Percentiles rank a stretch among this genome's conserved stretches.
Conservation (phyloP, 805 yeast species). For the Yamadazyma phyllophila region DNA sequence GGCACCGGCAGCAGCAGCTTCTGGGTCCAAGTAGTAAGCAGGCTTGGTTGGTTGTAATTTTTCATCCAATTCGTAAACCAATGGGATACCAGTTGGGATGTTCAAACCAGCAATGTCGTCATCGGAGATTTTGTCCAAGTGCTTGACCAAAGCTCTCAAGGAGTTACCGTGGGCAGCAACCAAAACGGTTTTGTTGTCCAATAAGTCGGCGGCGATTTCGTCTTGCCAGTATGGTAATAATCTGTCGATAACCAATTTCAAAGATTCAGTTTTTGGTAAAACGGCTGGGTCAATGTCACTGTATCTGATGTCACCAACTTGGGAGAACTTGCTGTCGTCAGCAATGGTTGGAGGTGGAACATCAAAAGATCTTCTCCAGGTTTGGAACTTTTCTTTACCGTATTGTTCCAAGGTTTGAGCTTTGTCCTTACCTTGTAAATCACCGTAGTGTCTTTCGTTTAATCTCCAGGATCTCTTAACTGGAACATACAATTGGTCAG, state of each 20-base stretch:
- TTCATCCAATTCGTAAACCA: slow-evolving; percentile 91
- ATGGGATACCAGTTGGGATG: slow-evolving; percentile 98
- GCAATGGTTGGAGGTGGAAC: slow-evolving; percentile 92
- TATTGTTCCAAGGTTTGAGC: slow-evolving; percentile 84
- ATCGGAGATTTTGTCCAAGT: slow-evolving; percentile 90
- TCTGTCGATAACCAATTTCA: slow-evolving; percentile 93
- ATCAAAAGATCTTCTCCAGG: slow-evolving; percentile 96
- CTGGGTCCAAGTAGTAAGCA: slow-evolving; percentile 96
- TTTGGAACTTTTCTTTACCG: slow-evolving; percentile 92
- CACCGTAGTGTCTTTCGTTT: slow-evolving; percentile 99
- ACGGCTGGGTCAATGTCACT: slow-evolving; percentile 76
- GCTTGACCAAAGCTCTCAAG: slow-evolving; percentile 92
- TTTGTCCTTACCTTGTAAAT: slow-evolving; percentile 96
- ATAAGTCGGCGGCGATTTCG: slow-evolving; percentile 78
- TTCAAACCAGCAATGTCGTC: slow-evolving; percentile 89
- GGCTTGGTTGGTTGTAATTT: slow-evolving; percentile 86
- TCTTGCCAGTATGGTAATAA: slow-evolving; percentile 96
- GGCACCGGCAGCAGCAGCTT: slow-evolving; percentile 99
- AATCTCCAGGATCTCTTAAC: slow-evolving; percentile 96
- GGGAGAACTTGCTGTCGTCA: slow-evolving; percentile 77
- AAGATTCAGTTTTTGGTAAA: slow-evolving; percentile 91
- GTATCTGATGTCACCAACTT: slow-evolving; percentile 84
- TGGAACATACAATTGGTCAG: slow-evolving; percentile 89
- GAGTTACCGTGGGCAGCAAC: slow-evolving; percentile 99
- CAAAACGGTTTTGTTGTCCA: slow-evolving; percentile 85